These are phyloP conservation scores for Clitocybe nebularis DNA, from an alignment of 1,284 basidiomycete genomes.

Conservation along the genomic window DNA sequence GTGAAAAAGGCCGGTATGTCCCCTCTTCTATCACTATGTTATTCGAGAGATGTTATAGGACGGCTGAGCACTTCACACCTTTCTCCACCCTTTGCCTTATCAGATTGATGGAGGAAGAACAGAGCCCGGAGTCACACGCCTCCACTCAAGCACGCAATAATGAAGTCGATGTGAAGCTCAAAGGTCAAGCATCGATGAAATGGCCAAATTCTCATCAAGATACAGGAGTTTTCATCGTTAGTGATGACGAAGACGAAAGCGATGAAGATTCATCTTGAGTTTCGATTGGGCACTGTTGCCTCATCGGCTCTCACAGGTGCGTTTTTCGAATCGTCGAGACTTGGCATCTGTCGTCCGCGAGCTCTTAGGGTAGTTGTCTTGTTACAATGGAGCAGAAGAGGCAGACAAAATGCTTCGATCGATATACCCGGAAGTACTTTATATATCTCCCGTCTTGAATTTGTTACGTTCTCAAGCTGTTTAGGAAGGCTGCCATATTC, in stretches of 20 bases:
- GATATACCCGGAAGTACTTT: constrained; percentile 20
- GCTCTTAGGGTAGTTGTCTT: too few species aligned
- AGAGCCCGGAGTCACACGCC: too few species aligned
- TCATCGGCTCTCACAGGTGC: too few species aligned
- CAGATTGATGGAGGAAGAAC: too few species aligned
- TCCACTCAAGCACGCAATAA: constrained; percentile 4
- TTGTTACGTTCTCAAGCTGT: constrained; percentile 13
- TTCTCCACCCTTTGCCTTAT: too few species aligned
- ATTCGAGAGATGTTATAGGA: constrained; percentile 7
- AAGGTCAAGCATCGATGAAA: constrained; percentile 15
- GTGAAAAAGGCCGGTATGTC: constrained; percentile 43
- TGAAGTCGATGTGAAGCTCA: background rate
- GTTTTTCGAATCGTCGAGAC: too few species aligned
- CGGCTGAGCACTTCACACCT: constrained; percentile 21
- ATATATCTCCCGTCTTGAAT: constrained; percentile 18
- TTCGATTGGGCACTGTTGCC: too few species aligned
- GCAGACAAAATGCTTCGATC: background rate
- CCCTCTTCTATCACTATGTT: constrained; percentile 8
- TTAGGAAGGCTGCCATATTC: constrained; percentile 14
- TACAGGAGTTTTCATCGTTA: constrained; percentile 43
- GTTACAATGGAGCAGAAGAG: background rate
- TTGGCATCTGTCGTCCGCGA: too few species aligned
- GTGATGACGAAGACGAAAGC: constrained; percentile 47
- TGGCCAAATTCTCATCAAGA: constrained; percentile 42
- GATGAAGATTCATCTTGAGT: too few species aligned